Percentiles rank a stretch among this genome's conserved stretches.
Evolutionary conservation across 2,329 filamentous ascomycete species (phyloP).

Genomic region (Hypomyces rosellus): DNA sequence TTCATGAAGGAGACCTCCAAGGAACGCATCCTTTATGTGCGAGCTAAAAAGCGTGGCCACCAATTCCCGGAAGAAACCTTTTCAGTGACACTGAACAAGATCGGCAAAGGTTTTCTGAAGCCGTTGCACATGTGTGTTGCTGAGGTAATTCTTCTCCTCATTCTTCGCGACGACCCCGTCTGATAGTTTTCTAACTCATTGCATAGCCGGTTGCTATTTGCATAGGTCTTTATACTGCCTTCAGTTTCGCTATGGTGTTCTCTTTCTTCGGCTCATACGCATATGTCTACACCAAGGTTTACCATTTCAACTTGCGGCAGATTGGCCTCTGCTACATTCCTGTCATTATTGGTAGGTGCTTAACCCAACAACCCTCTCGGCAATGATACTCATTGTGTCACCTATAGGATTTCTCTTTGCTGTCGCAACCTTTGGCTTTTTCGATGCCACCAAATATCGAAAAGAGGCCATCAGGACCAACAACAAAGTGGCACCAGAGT

Average conservation of each 20-base stretch:
- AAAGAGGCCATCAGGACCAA: background rate
- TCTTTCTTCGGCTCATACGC: background rate
- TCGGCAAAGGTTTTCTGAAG: background rate
- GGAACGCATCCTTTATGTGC: background rate
- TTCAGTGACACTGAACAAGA: background rate
- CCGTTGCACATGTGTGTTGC: background rate
- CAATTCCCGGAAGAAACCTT: background rate
- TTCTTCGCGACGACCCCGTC: background rate
- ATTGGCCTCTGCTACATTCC: background rate
- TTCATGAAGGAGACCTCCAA: conserved; percentile 1
- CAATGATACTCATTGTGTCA: background rate
- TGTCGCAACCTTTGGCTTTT: background rate
- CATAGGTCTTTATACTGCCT: background rate
- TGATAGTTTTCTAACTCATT: background rate
- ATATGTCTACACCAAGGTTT: background rate
- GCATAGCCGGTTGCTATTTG: background rate
- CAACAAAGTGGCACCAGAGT: background rate
- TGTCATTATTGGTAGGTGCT: background rate
- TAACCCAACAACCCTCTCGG: background rate
- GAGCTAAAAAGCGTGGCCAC: background rate
- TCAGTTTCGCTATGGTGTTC: background rate
- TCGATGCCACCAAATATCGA: background rate
- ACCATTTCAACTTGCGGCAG: background rate
- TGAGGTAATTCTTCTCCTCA: background rate
- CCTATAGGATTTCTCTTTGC: background rate